phyloP scores from a whole-genome alignment of 129 eudicot species.

The Pittosporum tobira region DNA sequence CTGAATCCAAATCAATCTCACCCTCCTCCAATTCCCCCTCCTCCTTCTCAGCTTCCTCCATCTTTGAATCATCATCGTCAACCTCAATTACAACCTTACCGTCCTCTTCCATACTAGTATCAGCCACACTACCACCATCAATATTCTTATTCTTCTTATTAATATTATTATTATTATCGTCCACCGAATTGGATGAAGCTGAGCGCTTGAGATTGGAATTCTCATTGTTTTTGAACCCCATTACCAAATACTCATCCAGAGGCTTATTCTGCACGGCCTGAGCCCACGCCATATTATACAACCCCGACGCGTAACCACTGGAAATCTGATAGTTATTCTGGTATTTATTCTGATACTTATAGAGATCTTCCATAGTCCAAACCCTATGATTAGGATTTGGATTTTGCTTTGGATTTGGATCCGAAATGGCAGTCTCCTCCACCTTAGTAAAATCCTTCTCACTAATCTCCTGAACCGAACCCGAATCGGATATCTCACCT shows the following conservation, averaged over 20 bases:
- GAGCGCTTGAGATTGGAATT: slow-evolving; percentile 8
- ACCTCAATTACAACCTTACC: slow-evolving; percentile 31
- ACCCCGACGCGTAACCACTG: slow-evolving; percentile 49
- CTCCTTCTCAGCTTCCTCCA: slow-evolving; percentile 38
- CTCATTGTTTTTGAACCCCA: slow-evolving; percentile 27
- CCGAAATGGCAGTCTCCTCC: slow-evolving; percentile 17
- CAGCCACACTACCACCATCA: slow-evolving; percentile 20
- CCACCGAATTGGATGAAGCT: background rate
- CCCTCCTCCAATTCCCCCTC: slow-evolving; percentile 57
- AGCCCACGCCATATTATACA: slow-evolving; percentile 94
- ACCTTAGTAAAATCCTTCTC: slow-evolving; percentile 42
- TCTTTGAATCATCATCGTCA: slow-evolving; percentile 58
- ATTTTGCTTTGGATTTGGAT: background rate
- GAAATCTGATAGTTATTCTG: slow-evolving; percentile 60
- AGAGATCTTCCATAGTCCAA: slow-evolving; percentile 85
- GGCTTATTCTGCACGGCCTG: slow-evolving; percentile 98
- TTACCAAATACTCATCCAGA: slow-evolving; percentile 49
- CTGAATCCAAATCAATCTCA: slow-evolving; percentile 58
- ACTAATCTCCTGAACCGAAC: slow-evolving; percentile 65
- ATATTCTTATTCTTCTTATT: background rate
- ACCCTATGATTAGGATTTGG: slow-evolving; percentile 24
- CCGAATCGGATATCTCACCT: slow-evolving; percentile 92
- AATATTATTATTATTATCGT: background rate
- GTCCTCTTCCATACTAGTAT: slow-evolving; percentile 30
- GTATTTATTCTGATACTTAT: slow-evolving; percentile 63